These are phyloP conservation scores for Lactifluus subvellereus DNA, from an alignment of 768 basidiomycete genomes.

Conservation along the genomic window DNA sequence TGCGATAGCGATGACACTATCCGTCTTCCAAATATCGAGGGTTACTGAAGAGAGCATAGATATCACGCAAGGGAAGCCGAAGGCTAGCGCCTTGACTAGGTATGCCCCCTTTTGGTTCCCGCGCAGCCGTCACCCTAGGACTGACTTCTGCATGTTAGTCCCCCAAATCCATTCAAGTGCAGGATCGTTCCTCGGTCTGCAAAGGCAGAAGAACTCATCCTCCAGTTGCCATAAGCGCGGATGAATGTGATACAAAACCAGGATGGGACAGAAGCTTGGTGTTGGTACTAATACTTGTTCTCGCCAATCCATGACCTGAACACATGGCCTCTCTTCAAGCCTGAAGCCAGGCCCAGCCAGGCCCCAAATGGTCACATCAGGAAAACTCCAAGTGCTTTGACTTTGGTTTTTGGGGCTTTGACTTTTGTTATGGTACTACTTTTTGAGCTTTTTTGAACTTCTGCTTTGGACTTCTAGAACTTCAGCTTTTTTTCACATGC, in stretches of 20 bases:
- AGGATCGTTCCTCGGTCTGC: not conserved
- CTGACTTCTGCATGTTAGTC: not conserved
- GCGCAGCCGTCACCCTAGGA: not conserved
- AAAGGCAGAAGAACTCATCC: constrained; percentile 3
- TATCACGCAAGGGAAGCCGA: not conserved
- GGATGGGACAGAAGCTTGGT: not conserved
- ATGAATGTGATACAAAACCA: not conserved
- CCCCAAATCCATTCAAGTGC: not conserved
- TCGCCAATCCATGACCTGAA: not conserved
- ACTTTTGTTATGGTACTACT: no score
- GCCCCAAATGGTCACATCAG: no score
- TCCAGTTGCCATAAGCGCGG: not conserved
- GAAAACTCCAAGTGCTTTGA: no score
- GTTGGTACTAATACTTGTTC: not conserved
- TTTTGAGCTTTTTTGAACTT: no score
- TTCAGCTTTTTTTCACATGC: no score
- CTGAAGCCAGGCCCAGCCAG: no score
- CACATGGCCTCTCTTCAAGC: no score
- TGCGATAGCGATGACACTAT: constrained; percentile 5
- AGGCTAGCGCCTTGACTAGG: not conserved
- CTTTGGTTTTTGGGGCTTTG: no score
- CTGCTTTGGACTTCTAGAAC: no score
- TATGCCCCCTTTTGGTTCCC: not conserved
- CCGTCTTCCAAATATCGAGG: constrained; percentile 5
- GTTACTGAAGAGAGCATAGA: not conserved